These are phyloP conservation scores for Setaria viridis DNA, from an alignment of 202 grass and related monocot genomes.

Conservation along the genomic window DNA sequence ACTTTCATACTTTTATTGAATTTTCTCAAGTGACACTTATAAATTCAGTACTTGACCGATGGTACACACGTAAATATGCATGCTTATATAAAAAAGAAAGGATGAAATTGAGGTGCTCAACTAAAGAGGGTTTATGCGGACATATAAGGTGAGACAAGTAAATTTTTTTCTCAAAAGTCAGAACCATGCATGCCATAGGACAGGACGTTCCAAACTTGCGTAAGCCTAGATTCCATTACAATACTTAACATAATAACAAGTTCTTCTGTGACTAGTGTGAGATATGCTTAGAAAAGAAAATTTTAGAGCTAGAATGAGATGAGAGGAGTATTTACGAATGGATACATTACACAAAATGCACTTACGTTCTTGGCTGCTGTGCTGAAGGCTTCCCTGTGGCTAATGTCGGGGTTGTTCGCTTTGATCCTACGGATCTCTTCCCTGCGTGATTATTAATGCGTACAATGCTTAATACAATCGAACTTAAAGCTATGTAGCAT, in stretches of 20 bases:
- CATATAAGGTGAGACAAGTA: neutral
- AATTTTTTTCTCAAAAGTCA: neutral
- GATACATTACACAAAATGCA: neutral
- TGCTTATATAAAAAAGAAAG: neutral
- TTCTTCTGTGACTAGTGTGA: neutral
- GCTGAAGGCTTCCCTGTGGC: conserved; percentile 97
- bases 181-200: neutral
- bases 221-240: neutral
- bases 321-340: neutral
- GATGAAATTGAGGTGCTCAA: neutral
- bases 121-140: neutral
- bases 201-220: neutral
- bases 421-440: conserved; percentile 99
- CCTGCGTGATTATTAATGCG: conserved; percentile 38
- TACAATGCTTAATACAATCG: neutral
- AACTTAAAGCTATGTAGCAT: neutral
- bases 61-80: neutral
- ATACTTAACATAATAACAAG: neutral
- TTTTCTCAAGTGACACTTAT: neutral
- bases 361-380: conserved; percentile 97
- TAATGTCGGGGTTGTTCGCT: conserved; percentile 93
- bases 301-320: neutral
- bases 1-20: neutral
- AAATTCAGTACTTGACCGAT: neutral
- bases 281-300: neutral